These are phyloP conservation scores for Ogataea neopini DNA, from an alignment of 805 yeast genomes.

Conservation along the genomic window DNA sequence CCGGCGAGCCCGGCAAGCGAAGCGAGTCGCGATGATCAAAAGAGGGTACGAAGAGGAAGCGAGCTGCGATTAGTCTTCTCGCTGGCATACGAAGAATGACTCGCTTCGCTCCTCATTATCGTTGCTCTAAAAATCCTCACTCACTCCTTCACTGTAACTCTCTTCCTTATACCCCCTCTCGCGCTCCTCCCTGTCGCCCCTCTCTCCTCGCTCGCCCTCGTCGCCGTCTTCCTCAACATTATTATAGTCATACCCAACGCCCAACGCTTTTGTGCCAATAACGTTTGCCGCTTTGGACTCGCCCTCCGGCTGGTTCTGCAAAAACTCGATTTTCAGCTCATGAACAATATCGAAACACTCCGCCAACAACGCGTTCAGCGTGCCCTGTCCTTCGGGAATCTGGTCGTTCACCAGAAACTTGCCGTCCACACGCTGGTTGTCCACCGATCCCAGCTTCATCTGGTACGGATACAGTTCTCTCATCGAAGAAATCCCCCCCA, in stretches of 20 bases:
- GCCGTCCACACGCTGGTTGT: conserved; percentile 85
- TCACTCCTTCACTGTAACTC: conserved; percentile 34
- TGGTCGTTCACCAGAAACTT: conserved; percentile 85
- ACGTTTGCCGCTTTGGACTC: conserved; percentile 33
- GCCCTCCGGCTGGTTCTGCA: conserved; percentile 50
- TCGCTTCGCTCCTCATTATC: neutral
- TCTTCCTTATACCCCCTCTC: conserved; percentile 30
- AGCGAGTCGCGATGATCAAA: neutral
- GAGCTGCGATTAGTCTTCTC: too few species aligned
- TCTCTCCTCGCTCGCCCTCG: too few species aligned
- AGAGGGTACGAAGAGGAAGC: neutral
- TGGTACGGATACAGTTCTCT: conserved; percentile 96
- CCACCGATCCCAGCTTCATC: conserved; percentile 87
- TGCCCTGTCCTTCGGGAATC: conserved; percentile 98
- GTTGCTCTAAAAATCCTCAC: conserved; percentile 16
- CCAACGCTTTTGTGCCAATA: conserved; percentile 40
- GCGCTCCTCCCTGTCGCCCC: conserved; percentile 19
- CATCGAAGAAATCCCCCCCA: conserved; percentile 86
- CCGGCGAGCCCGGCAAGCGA: neutral
- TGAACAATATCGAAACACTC: conserved; percentile 94
- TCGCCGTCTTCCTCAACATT: conserved; percentile 35
- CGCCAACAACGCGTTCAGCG: conserved; percentile 84
- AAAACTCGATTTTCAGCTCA: conserved; percentile 84
- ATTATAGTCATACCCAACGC: conserved; percentile 36
- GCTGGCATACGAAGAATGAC: neutral